Percentiles rank a stretch among this genome's conserved stretches.
phyloP scores from a whole-genome alignment of 1,284 basidiomycete genomes.

The Rhodotorula sp. region DNA sequence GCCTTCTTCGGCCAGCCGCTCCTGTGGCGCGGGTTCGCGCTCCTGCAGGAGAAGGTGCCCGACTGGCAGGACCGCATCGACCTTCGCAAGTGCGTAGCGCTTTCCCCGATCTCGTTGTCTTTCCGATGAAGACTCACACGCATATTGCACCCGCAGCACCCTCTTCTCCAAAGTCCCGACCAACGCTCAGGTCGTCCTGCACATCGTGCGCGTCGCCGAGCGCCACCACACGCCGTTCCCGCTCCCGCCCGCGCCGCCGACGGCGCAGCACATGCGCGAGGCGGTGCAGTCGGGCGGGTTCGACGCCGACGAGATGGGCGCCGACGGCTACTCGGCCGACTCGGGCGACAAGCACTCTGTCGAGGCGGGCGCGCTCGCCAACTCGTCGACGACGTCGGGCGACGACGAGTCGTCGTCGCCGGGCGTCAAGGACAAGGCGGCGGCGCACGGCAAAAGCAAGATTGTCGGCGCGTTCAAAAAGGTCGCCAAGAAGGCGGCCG shows the following conservation, averaged over 20 bases:
- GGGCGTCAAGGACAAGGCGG: slow-evolving; percentile 45
- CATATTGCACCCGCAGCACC: neutral
- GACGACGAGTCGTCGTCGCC: slow-evolving; percentile 13
- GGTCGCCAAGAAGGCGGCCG: slow-evolving; percentile 51
- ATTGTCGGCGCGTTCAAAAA: slow-evolving; percentile 48
- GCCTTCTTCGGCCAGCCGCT: slow-evolving; percentile 60
- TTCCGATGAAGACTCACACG: neutral
- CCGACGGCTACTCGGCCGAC: slow-evolving; percentile 5
- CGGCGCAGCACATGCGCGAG: slow-evolving; percentile 37
- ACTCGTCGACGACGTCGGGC: slow-evolving; percentile 43
- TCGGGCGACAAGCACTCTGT: slow-evolving; percentile 9
- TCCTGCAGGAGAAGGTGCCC: slow-evolving; percentile 55
- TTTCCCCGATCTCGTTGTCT: slow-evolving; percentile 48
- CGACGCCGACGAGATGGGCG: slow-evolving; percentile 25
- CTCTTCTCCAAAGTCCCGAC: slow-evolving; percentile 55
- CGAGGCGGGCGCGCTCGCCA: slow-evolving; percentile 29
- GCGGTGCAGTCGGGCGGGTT: slow-evolving; percentile 38
- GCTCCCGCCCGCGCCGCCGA: slow-evolving; percentile 52
- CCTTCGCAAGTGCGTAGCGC: slow-evolving; percentile 56
- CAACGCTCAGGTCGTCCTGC: slow-evolving; percentile 61
- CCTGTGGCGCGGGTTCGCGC: slow-evolving; percentile 52
- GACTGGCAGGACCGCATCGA: slow-evolving; percentile 57
- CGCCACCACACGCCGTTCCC: slow-evolving; percentile 55
- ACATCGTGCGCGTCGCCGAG: slow-evolving; percentile 59
- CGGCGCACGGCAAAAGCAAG: slow-evolving; percentile 49